phyloP scores from a whole-genome alignment of 768 basidiomycete species.

The Mycena alexandri region DNA sequence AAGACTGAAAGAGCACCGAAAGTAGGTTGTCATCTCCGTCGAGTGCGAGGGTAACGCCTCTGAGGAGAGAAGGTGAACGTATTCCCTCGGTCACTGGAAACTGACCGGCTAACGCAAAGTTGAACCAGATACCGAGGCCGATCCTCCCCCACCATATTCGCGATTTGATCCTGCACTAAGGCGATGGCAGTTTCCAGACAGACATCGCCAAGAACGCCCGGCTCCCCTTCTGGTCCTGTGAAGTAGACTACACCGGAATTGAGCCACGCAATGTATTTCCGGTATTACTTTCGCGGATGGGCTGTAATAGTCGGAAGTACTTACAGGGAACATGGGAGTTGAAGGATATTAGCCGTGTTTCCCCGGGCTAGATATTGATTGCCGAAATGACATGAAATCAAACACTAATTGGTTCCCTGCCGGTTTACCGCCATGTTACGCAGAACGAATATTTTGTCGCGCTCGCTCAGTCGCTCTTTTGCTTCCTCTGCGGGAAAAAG shows the following conservation, averaged over 20 bases:
- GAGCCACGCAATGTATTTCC: too few relatives aligned
- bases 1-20: not conserved
- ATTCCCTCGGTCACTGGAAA: not conserved
- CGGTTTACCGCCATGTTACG: conserved; percentile 29
- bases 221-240: conserved; percentile 5
- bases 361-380: conserved; percentile 1
- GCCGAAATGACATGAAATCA: not conserved
- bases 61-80: not conserved
- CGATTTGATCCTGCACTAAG: conserved; percentile 42
- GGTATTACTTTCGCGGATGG: too few relatives aligned
- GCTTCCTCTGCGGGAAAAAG: conserved; percentile 61
- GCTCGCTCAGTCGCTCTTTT: conserved; percentile 55
- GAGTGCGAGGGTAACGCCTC: not conserved
- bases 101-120: not conserved
- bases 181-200: conserved; percentile 22
- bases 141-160: conserved; percentile 42
- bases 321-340: too few relatives aligned
- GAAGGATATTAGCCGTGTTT: too few relatives aligned
- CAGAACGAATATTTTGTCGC: conserved; percentile 39
- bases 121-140: not conserved
- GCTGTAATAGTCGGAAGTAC: too few relatives aligned
- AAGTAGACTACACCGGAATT: too few relatives aligned
- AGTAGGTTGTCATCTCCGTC: not conserved
- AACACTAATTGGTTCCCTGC: not conserved
- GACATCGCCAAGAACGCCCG: conserved; percentile 1